Evolutionary conservation across 2,329 filamentous ascomycete species (phyloP).

Genomic region (Botryotinia narcissicola): DNA sequence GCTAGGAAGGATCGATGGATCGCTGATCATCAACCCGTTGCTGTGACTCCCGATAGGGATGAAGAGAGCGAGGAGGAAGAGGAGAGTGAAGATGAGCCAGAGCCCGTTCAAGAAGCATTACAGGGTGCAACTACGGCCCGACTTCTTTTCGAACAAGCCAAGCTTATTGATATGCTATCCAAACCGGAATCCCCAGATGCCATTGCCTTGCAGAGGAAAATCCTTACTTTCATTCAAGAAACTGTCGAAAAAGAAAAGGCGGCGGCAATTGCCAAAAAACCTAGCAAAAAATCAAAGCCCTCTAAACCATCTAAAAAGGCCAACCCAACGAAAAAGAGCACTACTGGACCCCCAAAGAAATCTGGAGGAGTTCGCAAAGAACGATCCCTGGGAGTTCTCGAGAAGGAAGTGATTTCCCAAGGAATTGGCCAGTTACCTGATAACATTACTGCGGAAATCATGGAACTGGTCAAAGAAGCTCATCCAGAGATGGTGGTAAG

Average conservation of each 20-base stretch:
- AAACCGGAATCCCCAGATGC: constrained; percentile 50
- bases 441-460: constrained; percentile 73
- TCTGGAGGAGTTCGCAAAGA: constrained; percentile 25
- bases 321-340: constrained; percentile 28
- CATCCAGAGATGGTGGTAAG: constrained; percentile 66
- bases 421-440: constrained; percentile 80
- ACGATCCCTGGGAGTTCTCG: constrained; percentile 67
- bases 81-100: constrained; percentile 50
- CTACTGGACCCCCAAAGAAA: constrained; percentile 45
- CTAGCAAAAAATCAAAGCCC: constrained; percentile 55
- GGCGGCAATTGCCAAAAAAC: constrained; percentile 33
- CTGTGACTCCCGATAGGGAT: constrained; percentile 63
- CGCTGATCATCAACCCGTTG: constrained; percentile 65
- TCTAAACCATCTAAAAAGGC: constrained; percentile 43
- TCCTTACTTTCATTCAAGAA: constrained; percentile 62
- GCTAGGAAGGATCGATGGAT: constrained; percentile 78
- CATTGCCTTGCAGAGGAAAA: constrained; percentile 44
- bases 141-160: constrained; percentile 53
- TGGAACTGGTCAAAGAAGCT: constrained; percentile 86
- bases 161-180: constrained; percentile 54
- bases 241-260: constrained; percentile 42
- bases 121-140: constrained; percentile 44
- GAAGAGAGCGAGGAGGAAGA: constrained; percentile 61
- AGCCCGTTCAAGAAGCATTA: constrained; percentile 38
- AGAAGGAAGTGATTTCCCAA: constrained; percentile 89